Conservation (phyloP, 768 basidiomycete genomes). For the Panaeolus papilionaceus region DNA sequence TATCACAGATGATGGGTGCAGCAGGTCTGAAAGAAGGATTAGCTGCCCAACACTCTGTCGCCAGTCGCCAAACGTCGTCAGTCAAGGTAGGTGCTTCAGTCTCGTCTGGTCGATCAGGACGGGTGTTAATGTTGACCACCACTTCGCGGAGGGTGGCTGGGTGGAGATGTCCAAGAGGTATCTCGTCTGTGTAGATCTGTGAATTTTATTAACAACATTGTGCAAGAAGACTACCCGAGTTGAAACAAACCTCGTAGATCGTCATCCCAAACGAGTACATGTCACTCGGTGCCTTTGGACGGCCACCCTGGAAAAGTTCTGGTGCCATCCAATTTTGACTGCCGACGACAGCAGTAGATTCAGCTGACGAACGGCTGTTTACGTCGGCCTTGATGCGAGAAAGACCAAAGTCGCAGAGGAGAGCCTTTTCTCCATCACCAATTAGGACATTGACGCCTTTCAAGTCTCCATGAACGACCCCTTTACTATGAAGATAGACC, state of each 20-base stretch:
- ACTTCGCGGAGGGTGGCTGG: slow-evolving; percentile 23
- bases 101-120: slow-evolving; percentile 30
- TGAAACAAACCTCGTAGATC: slow-evolving; percentile 29
- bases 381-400: slow-evolving; percentile 33
- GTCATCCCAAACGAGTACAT: slow-evolving; percentile 36
- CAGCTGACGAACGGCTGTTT: slow-evolving; percentile 23
- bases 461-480: slow-evolving; percentile 36
- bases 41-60: slow-evolving; percentile 29
- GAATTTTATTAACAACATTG: too few relatives aligned
- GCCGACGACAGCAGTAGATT: slow-evolving; percentile 19
- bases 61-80: slow-evolving; percentile 31
- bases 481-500: slow-evolving; percentile 31
- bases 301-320: slow-evolving; percentile 28
- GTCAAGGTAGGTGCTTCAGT: slow-evolving; percentile 28
- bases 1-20: slow-evolving; percentile 19
- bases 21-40: slow-evolving; percentile 24
- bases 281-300: slow-evolving; percentile 25
- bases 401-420: slow-evolving; percentile 36
- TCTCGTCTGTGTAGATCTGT: slow-evolving; percentile 28
- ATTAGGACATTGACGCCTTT: slow-evolving; percentile 36
- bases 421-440: slow-evolving; percentile 29
- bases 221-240: neutral
- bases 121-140: slow-evolving; percentile 18
- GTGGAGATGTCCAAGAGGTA: slow-evolving; percentile 24
- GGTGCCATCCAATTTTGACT: slow-evolving; percentile 38